Conservation (phyloP, 352 stramenopile genomes). For the Albugo laibachii region DNA sequence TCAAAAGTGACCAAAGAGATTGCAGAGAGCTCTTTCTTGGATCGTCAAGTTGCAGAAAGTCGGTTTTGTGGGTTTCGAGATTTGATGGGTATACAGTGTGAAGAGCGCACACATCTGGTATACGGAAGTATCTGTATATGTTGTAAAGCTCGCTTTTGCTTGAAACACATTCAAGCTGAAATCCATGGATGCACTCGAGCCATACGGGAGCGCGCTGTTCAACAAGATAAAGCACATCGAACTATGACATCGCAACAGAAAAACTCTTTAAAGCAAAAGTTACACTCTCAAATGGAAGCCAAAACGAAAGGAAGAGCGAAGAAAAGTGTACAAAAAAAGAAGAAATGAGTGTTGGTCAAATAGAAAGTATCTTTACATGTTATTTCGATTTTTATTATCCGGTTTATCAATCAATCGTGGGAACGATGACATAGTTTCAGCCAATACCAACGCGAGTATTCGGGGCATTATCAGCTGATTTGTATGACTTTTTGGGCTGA, state of each 20-base stretch:
- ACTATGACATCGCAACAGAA: too few relatives aligned
- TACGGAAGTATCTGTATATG: conserved; percentile 46
- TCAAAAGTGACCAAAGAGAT: background rate
- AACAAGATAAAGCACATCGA: background rate
- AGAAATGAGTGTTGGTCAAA: too few relatives aligned
- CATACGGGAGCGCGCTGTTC: conserved; percentile 12
- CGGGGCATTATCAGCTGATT: too few relatives aligned
- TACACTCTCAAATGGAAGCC: background rate
- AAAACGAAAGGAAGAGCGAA: background rate
- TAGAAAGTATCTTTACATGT: too few relatives aligned
- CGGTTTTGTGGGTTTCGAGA: background rate
- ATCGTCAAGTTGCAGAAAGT: background rate
- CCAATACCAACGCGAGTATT: too few relatives aligned
- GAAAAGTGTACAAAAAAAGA: conserved; percentile 1
- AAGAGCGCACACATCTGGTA: conserved; percentile 33
- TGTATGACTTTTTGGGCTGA: too few relatives aligned
- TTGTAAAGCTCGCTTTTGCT: conserved; percentile 78
- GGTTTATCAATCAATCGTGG: too few relatives aligned
- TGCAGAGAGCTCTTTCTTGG: background rate
- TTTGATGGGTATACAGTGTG: conserved; percentile 14
- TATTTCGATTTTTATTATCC: too few relatives aligned
- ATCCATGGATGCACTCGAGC: conserved; percentile 58
- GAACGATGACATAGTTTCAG: too few relatives aligned
- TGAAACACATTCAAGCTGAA: conserved; percentile 46
- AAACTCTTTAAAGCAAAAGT: too few relatives aligned